Conservation (phyloP, 78 protist species). For the Dictyostelium intermedium region DNA sequence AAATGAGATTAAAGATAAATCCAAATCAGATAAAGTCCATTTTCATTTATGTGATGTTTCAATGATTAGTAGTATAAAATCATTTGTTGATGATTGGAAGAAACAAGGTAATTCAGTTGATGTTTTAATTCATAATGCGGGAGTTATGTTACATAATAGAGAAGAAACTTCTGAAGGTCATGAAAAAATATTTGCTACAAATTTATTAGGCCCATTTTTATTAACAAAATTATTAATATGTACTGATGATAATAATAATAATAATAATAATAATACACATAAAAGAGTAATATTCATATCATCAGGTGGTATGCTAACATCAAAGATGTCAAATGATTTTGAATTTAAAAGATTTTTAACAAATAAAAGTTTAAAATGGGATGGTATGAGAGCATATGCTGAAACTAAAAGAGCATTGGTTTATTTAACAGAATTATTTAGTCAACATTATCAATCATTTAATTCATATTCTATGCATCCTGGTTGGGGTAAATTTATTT, state of each 20-base stretch:
- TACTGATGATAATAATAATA: neutral
- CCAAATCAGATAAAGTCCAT: neutral
- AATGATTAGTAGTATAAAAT: neutral
- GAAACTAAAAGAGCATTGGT: constrained; percentile 49
- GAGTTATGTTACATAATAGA: constrained; percentile 24
- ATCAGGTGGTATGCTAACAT: constrained; percentile 65
- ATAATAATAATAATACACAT: neutral
- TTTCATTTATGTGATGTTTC: constrained; percentile 31
- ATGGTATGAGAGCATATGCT: constrained; percentile 25
- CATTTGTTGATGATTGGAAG: neutral
- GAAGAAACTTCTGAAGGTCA: constrained; percentile 1
- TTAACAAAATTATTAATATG: neutral
- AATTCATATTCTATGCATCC: constrained; percentile 69
- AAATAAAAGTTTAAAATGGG: neutral
- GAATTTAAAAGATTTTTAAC: constrained; percentile 1
- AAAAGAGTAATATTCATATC: constrained; percentile 40
- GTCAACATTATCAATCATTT: neutral
- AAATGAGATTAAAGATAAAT: constrained; percentile 9
- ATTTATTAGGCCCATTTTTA: constrained; percentile 34
- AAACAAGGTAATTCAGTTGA: neutral
- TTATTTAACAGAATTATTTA: constrained; percentile 35
- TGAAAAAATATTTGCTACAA: constrained; percentile 60
- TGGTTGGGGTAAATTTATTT: constrained; percentile 22
- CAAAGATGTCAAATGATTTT: constrained; percentile 23
- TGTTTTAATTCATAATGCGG: constrained; percentile 58